Evolutionary conservation across 2,329 filamentous ascomycete species (phyloP), one percentile per base, ranked within the genome.

Genomic region (Fusarium sp.): DNA sequence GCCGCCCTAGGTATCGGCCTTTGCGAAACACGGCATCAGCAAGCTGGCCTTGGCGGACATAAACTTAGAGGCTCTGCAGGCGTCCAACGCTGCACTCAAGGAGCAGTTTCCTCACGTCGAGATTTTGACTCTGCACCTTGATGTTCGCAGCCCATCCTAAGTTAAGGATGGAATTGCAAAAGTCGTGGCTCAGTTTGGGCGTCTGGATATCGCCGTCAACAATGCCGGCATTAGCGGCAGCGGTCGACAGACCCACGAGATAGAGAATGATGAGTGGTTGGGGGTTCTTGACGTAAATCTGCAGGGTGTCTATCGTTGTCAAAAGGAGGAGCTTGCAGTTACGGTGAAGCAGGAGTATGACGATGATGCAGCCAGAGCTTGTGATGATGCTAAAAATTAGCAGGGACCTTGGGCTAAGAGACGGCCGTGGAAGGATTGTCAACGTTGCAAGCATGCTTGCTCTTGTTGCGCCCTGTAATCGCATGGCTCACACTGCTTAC

Each of bases 261-360:
- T 85, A 45, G 79, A 81, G 1, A 82, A 86, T 59, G 82, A 82
- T 1, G 86, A 88, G 52, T 91, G 88, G 84, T 78, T 85, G 43
- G 82, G 83, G 7, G 83, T 91, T 1, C 74, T 91, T 4, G 83
- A 86, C 65, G 81, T 90, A 54, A 88, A 92, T 70, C 82, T 90
- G 24, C 86, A 86, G 50, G 90, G 89, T 5, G 86, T 91, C 1
- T 91, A 88, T 85, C 81, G 89, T 27, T 90, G 89, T 71, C 87
- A 91, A 75, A 83, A 84, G 60, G 88, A 88, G 45, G 83, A 91
- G 78, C 80, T 90, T 18, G 77, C 77, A 4, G 81, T 85, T 52
- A 90, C 90, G 88, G 71, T 88, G 18, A 82, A 83, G 50, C 88
- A 90, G 76, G 85, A 88, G 80, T 84, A 75, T 48, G 65, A 5